Percentiles rank a stretch among this genome's conserved stretches.
Evolutionary conservation across 129 eudicot genomes (phyloP).

Genomic region (Arctium minus): DNA sequence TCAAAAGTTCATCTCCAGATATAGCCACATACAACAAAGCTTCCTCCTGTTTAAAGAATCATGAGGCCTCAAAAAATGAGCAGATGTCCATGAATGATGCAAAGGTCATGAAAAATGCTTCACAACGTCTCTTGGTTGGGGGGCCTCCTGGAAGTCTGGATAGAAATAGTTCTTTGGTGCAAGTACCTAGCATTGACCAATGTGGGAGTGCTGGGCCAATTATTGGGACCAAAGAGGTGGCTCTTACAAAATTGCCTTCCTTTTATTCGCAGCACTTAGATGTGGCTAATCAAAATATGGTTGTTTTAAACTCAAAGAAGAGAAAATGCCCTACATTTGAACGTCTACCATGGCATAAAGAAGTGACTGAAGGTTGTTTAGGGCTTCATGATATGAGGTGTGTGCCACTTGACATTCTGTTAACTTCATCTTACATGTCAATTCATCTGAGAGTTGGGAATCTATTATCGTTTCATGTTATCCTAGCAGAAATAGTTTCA

Average conservation of each 20-base stretch:
- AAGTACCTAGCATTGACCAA: constrained; percentile 25
- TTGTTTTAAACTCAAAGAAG: constrained; percentile 43
- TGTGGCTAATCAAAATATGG: constrained; percentile 25
- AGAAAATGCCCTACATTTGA: constrained; percentile 42
- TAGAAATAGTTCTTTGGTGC: constrained; percentile 23
- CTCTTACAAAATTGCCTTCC: constrained; percentile 16
- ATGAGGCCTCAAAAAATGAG: constrained; percentile 46
- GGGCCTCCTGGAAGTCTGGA: constrained; percentile 23
- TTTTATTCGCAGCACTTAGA: constrained; percentile 23
- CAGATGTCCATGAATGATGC: constrained; percentile 32
- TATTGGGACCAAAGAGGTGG: constrained; percentile 10
- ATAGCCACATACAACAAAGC: constrained; percentile 20
- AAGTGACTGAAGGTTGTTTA: constrained; percentile 33
- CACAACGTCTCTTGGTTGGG: constrained; percentile 28
- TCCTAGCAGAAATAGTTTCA: background rate
- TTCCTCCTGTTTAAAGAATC: constrained; percentile 57
- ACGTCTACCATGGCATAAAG: constrained; percentile 54
- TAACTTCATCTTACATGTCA: background rate
- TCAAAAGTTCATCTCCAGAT: background rate
- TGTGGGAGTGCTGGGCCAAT: constrained; percentile 16
- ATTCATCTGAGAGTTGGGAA: background rate
- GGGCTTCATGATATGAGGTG: constrained; percentile 45
- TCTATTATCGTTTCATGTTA: background rate
- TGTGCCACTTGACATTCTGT: background rate
- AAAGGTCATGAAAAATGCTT: constrained; percentile 20